Percentiles rank a stretch among this genome's conserved stretches.
phyloP scores from a whole-genome alignment of 331 rosid genomes.

The Spiraea crenata region DNA sequence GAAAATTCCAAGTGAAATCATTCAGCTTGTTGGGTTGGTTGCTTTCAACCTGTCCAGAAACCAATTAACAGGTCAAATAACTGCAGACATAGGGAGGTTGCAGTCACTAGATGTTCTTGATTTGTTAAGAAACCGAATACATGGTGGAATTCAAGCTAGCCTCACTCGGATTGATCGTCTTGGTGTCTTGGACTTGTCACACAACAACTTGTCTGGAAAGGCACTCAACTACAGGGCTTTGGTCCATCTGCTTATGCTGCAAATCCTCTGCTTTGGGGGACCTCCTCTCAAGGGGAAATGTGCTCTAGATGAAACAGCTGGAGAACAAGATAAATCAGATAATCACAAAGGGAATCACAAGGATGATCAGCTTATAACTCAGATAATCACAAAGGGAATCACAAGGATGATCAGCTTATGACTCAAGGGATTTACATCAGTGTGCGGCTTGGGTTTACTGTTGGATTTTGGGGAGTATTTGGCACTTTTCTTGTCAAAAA shows the following conservation, averaged over 20 bases:
- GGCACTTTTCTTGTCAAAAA: not conserved
- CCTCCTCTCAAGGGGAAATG: not conserved
- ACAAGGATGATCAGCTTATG: not conserved
- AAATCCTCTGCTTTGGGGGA: not conserved
- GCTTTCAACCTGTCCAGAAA: not conserved
- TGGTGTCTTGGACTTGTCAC: not conserved
- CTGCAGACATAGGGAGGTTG: not conserved
- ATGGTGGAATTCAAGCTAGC: not conserved
- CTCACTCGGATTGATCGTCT: not conserved
- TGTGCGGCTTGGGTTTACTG: too few relatives aligned
- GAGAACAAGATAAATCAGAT: not conserved
- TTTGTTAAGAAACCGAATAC: not conserved
- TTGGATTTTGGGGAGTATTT: slow-evolving; percentile 7
- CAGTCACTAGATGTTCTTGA: not conserved
- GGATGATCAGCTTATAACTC: not conserved
- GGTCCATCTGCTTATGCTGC: not conserved
- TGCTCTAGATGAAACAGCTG: not conserved
- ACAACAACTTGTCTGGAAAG: not conserved
- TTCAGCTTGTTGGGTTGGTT: not conserved
- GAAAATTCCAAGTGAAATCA: too few relatives aligned
- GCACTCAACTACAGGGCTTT: not conserved
- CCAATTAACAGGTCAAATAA: not conserved
- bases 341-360: too few relatives aligned
- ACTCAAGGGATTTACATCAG: not conserved
- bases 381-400: not conserved